Conservation (phyloP, 1,284 basidiomycete genomes). For the Xanthoconium separans region DNA sequence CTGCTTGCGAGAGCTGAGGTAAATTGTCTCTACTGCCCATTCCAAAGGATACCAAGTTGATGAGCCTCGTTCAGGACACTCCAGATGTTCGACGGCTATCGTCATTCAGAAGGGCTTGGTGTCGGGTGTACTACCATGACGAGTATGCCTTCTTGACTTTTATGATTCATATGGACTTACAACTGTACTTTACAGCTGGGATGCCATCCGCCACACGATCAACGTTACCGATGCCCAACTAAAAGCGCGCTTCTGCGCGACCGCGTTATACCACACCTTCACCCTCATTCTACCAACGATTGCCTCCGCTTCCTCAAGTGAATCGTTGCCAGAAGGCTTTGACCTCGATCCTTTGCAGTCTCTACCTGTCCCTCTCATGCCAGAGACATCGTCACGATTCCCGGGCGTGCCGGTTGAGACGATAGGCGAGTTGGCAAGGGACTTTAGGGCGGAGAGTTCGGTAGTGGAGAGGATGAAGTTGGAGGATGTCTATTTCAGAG, state of each 20-base stretch:
- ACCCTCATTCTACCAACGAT: constrained; percentile 43
- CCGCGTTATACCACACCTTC: constrained; percentile 68
- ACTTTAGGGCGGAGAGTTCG: constrained; percentile 61
- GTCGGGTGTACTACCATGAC: constrained; percentile 84
- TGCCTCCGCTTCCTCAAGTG: constrained; percentile 25
- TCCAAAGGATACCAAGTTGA: constrained; percentile 3
- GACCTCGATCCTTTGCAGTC: constrained; percentile 55
- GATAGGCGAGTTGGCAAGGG: constrained; percentile 52
- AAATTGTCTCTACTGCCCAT: constrained; percentile 16
- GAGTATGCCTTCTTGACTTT: constrained; percentile 56
- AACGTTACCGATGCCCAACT: constrained; percentile 72
- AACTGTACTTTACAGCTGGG: constrained; percentile 57
- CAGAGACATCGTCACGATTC: constrained; percentile 67
- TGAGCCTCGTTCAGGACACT: constrained; percentile 44
- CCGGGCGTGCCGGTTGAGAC: constrained; percentile 65
- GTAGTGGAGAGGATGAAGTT: constrained; percentile 54
- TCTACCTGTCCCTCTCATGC: constrained; percentile 49
- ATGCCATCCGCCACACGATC: constrained; percentile 61
- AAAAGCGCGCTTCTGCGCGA: constrained; percentile 60
- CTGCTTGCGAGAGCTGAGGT: constrained; percentile 58
- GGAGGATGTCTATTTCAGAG: constrained; percentile 56
- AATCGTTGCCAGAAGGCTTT: constrained; percentile 45
- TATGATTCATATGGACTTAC: background rate
- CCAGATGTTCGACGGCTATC: constrained; percentile 69
- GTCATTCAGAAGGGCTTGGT: constrained; percentile 78